A percentile compares a stretch with the other conserved stretches of the same genome.
Conservation (phyloP, 2,329 filamentous ascomycete genomes). For the Neonectria hederae region DNA sequence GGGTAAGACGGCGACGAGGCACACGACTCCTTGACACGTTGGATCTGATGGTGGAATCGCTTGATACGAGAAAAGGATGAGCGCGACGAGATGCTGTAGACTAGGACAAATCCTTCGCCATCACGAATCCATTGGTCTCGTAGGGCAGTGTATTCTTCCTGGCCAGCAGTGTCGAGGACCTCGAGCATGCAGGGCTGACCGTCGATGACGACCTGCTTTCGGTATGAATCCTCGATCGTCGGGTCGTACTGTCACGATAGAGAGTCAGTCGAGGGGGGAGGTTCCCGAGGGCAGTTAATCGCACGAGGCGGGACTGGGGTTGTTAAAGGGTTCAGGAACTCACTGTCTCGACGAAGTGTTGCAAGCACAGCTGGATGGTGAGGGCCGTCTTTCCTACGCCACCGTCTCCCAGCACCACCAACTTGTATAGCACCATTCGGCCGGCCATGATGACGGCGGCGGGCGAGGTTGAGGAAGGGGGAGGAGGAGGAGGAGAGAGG, state of each 20-base stretch:
- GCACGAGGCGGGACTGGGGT: slow-evolving; percentile 5
- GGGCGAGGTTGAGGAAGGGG: slow-evolving; percentile 20
- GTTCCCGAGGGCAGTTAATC: slow-evolving; percentile 14
- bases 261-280: slow-evolving; percentile 26
- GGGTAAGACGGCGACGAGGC: slow-evolving; percentile 80
- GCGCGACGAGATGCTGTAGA: slow-evolving; percentile 98
- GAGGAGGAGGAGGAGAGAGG: slow-evolving; percentile 28
- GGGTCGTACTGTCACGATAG: slow-evolving; percentile 74
- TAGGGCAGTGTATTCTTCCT: slow-evolving; percentile 97
- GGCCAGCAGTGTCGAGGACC: slow-evolving; percentile 94
- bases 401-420: slow-evolving; percentile 94
- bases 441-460: slow-evolving; percentile 72
- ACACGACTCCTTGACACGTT: slow-evolving; percentile 93
- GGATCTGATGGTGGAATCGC: slow-evolving; percentile 95
- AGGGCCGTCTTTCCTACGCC: slow-evolving; percentile 94
- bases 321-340: slow-evolving; percentile 46
- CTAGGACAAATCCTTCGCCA: slow-evolving; percentile 95
- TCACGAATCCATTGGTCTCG: slow-evolving; percentile 99
- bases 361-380: slow-evolving; percentile 95
- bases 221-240: slow-evolving; percentile 88
- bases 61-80: slow-evolving; percentile 95
- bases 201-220: slow-evolving; percentile 93
- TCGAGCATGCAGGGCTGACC: slow-evolving; percentile 96
- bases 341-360: slow-evolving; percentile 97
- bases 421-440: slow-evolving; percentile 95